Conservation (phyloP, 768 basidiomycete species). For the Pisolithus sp. region DNA sequence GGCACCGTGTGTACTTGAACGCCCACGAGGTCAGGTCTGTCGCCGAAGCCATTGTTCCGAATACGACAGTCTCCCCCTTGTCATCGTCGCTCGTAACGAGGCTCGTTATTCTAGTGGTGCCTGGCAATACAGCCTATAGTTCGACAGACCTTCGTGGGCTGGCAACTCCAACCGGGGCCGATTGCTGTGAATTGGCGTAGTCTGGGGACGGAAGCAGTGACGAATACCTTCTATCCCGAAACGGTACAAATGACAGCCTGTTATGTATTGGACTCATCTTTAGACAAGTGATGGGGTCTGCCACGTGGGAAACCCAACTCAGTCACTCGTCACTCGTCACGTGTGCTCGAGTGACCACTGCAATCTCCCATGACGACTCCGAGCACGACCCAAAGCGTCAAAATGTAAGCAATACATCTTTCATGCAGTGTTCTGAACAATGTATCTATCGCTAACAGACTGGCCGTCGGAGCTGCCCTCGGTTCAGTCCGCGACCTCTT, state of each 20-base stretch:
- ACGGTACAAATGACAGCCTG: too few species aligned
- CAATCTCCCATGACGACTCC: conserved; percentile 18
- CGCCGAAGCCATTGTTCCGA: background rate
- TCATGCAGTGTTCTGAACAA: conserved; percentile 3
- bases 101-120: too few species aligned
- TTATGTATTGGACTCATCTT: too few species aligned
- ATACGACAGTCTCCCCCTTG: background rate
- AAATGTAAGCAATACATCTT: conserved; percentile 22
- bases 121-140: too few species aligned
- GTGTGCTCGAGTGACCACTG: background rate
- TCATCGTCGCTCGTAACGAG: too few species aligned
- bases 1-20: background rate
- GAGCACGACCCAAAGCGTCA: conserved; percentile 16
- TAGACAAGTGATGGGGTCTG: too few species aligned
- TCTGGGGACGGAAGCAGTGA: too few species aligned
- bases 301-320: too few species aligned
- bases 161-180: too few species aligned
- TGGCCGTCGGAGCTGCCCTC: conserved; percentile 75
- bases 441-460: conserved; percentile 25
- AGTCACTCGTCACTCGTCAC: background rate
- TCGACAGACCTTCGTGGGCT: too few species aligned
- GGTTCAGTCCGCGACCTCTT: conserved; percentile 74
- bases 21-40: background rate
- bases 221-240: too few species aligned
- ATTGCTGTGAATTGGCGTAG: too few species aligned